Base-by-base conservation (phyloP, 306 rosid genomes). In the Inga leiocalycina region DNA sequence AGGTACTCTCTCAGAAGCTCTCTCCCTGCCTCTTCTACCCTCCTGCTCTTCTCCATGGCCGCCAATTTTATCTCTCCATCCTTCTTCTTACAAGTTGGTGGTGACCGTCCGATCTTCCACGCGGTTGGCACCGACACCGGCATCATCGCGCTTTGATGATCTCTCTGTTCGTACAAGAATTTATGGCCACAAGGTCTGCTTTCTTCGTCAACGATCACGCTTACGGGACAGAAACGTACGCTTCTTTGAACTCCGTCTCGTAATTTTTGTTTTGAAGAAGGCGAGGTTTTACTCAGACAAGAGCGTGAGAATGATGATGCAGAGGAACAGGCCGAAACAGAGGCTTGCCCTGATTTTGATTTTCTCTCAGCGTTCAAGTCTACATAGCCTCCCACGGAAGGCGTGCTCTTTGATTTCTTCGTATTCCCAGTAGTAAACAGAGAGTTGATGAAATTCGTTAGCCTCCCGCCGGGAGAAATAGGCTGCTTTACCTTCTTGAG, bases 401-500 rank as follows among this genome's bases (percentile, higher is more conserved):
- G 15, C 0, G 72, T 8, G 17, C 48, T 75, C 77, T 78, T 87
- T 3, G 82, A 37, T 84, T 84, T 90, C 82, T 84, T 91, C 0
- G 82, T 14, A 22, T 74, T 78, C 51, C 85, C 88, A 6, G 90
- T 22, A 0, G 91, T 74, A 65, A 97, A 92, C 8, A 97, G 87
- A 34, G 93, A 89, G 70, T 91, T 97, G 3, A 97, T 80, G 62
- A 97, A 97, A 83, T 14, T 94, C 3, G 93, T 86, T 43, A 97
- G 89, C 37, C 79, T 90, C 0, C 94, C 97, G 2, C 98, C 98
- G 0, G 98, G 98, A 0, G 99, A 97, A 2, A 92, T 94, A 0
- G 99, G 98, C 15, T 92, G 97, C 79, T 97, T 97, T 92, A 94
- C 91, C 79, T 94, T 96, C 92, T 92, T 94, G 3, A 97, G 84